Base-by-base conservation (phyloP, 1,284 basidiomycete species). In the Polyporus tsugae region DNA sequence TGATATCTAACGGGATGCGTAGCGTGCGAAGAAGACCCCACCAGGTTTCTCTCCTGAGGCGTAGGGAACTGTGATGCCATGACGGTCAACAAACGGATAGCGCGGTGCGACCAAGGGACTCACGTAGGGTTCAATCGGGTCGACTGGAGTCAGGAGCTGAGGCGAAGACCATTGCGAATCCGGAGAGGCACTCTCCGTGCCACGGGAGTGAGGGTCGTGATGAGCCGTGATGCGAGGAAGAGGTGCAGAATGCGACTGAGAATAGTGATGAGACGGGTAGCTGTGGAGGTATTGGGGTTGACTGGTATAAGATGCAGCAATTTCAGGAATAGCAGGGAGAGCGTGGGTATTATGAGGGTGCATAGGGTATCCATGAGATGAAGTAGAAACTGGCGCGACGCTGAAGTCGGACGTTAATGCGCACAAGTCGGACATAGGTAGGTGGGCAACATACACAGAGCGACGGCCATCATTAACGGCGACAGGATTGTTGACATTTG, bases 121-220 rank as follows among this genome's bases (percentile, higher is more conserved):
- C 76, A 91, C 90, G 78, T 86, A 92, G 62, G 89, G 79, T 64
- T 91, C 88, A 74, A 89, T 82, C 59, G 83, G 80, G 72, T 87
- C 83, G 64, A 86, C 72, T 41, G 84, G 80, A 42, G 81, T 75
- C 70, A 82, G 75, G 70, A 82, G 78, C 36, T 74, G 68, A 2
- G 75, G 72, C 17, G 75, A 68, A n/a, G 74, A 74, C 76, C 77
- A 78, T 38, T 75, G 73, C 13, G 71, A 66, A 42, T 74, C 70
- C 25, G 72, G 68, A 7, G 75, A 74, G 6, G 71, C 69, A 53
- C 71, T 72, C 49, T 68, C 69, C 22, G 69, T 61, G 49, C 63
- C 65, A 52, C 76, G 76, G 44, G 76, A 67, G 60, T 73, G 71
- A 46, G 71, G 67, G 55, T 75, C 75, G 39, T 76, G 73, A 35